Base-by-base conservation (phyloP, 163 green algal genomes). In the Picocystis sp. region DNA sequence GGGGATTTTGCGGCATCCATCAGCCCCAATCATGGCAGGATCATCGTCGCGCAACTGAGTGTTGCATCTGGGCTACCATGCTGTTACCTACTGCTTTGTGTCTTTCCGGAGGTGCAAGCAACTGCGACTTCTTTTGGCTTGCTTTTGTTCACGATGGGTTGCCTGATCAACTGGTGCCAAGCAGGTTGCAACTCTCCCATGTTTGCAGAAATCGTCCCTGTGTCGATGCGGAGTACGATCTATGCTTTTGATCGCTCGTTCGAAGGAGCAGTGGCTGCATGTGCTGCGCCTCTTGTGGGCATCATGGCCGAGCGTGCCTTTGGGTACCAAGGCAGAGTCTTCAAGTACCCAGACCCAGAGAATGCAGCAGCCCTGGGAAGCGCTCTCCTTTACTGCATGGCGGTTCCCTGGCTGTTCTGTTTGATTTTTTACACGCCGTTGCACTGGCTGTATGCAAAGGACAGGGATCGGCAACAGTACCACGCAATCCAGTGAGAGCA, bases 211-310 rank as follows among this genome's bases (percentile, higher is more conserved):
- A 79, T 93, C 42, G 79, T 93, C 35, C 83, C 83, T 6, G 72
- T 77, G 45, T 54, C 79, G 50, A 59, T 84, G 65, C 69, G 81
- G 15, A 77, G 52, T 14, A 76, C 70, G 19, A 74, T 93, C 17
- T 93, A 86, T 53, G 81, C 81, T 1, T 93, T 92, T 55, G 83
- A 93, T 64, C 56, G 81, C 22, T 73, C 50, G 3, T 74, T 79
- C 45, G 70, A 74, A 41, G 63, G 63, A 11, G 57, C 43, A 14
- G 42, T 66, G 6, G 69, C 56, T 9, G 65, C 82, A 0, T 80
- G 71, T 54, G 81, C 80, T 5, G 74, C 80, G 1, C 82, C 82
- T 0, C 54, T 89, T 10, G 82, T 93, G 15, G 82, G 82, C n/a
- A 45, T 77, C 25, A 47, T 91, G 2, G 79, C 83, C 1, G 67